Conservation (phyloP, 164 flowering plant species). For the Magnolia changhungtana region DNA sequence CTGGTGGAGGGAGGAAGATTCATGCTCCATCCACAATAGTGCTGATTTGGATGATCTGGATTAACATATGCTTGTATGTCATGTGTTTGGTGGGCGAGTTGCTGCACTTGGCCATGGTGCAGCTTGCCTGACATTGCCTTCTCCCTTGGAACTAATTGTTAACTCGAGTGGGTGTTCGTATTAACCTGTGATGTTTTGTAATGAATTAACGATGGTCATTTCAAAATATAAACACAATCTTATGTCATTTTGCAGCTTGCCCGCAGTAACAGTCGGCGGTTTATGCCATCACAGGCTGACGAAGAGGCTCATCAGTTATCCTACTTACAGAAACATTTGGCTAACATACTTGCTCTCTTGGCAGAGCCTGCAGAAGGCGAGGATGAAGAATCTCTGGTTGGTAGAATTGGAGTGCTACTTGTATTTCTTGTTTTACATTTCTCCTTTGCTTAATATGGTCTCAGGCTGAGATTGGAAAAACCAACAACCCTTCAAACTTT, state of each 20-base stretch:
- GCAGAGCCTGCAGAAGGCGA: constrained; percentile 83
- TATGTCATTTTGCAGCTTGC: constrained; percentile 59
- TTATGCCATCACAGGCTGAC: constrained; percentile 95
- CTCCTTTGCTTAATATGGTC: neutral
- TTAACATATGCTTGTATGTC: too few species aligned
- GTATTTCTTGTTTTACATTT: too few species aligned
- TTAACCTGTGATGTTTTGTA: too few species aligned
- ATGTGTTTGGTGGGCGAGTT: too few species aligned
- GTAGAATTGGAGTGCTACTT: constrained; percentile 14
- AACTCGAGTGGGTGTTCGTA: too few species aligned
- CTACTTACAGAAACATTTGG: constrained; percentile 88
- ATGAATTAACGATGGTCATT: neutral
- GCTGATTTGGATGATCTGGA: too few species aligned
- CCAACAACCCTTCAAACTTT: too few species aligned
- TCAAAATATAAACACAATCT: neutral
- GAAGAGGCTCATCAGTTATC: constrained; percentile 97
- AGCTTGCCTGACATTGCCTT: too few species aligned
- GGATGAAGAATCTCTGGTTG: constrained; percentile 83
- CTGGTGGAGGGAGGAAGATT: too few species aligned
- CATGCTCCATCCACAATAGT: too few species aligned
- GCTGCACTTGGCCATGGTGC: too few species aligned
- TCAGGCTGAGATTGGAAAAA: neutral
- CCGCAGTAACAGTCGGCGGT: constrained; percentile 86
- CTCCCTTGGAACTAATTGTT: too few species aligned
- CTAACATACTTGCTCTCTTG: constrained; percentile 77